Percentiles rank a stretch among this genome's conserved stretches.
Evolutionary conservation across 352 stramenopile species (phyloP).

Genomic region (Globisporangium lucens): DNA sequence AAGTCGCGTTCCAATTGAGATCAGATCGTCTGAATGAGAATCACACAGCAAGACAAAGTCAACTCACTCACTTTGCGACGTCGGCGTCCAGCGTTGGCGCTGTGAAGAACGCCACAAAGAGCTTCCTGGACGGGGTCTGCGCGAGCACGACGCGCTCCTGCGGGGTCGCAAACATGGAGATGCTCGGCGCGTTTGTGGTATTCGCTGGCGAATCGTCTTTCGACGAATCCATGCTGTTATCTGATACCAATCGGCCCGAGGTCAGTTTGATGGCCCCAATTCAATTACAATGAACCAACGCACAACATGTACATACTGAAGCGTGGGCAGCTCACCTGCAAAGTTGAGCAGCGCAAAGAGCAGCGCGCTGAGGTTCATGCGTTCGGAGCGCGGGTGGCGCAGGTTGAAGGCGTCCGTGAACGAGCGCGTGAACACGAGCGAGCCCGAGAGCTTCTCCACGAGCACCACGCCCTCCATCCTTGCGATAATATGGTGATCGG

Average conservation of each 20-base stretch:
- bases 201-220: not conserved
- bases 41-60: not conserved
- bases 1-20: not conserved
- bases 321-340: conserved; percentile 22
- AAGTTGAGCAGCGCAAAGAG: conserved; percentile 70
- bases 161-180: conserved; percentile 39
- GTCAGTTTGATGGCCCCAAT: too few species aligned
- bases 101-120: conserved; percentile 48
- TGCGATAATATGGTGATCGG: not conserved
- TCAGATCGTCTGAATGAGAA: not conserved
- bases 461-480: conserved; percentile 59
- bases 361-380: conserved; percentile 57
- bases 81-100: conserved; percentile 19
- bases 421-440: conserved; percentile 48
- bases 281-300: not conserved
- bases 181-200: conserved; percentile 14
- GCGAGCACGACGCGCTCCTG: conserved; percentile 45
- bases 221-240: conserved; percentile 4
- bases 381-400: conserved; percentile 45
- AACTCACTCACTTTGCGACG: conserved; percentile 33
- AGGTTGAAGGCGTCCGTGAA: conserved; percentile 46
- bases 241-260: not conserved
- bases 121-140: conserved; percentile 30
- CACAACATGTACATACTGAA: not conserved
- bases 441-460: conserved; percentile 42